A percentile compares a stretch with the other conserved stretches of the same genome.
phyloP scores from a whole-genome alignment of 1,284 basidiomycete genomes.

The Tylopilus sp. region DNA sequence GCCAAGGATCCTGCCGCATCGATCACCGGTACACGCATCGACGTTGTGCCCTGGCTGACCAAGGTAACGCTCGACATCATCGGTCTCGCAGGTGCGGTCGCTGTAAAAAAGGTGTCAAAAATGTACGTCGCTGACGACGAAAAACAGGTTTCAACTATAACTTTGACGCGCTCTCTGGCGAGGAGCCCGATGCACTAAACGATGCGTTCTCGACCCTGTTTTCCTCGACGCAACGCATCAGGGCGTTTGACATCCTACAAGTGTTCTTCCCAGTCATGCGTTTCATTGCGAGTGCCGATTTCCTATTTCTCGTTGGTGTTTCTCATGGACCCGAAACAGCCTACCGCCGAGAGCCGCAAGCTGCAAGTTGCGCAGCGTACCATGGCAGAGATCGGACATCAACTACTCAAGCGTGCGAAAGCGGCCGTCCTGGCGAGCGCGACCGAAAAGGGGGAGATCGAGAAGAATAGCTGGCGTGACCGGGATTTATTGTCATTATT shows the following conservation, averaged over 20 bases:
- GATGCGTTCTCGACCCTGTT: constrained; percentile 46
- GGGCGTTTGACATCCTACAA: constrained; percentile 34
- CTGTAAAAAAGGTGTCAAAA: too few species aligned
- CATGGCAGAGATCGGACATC: constrained; percentile 38
- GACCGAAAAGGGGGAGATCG: constrained; percentile 12
- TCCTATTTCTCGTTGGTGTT: too few species aligned
- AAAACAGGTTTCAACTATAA: constrained; percentile 58
- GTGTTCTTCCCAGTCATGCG: constrained; percentile 40
- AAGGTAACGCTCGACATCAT: constrained; percentile 65
- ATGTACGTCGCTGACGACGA: not conserved
- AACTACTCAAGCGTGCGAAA: constrained; percentile 46
- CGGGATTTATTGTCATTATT: constrained; percentile 53
- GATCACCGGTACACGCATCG: constrained; percentile 28
- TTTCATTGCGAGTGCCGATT: constrained; percentile 21
- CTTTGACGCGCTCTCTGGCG: constrained; percentile 47
- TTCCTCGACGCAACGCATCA: constrained; percentile 22
- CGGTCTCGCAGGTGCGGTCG: constrained; percentile 51
- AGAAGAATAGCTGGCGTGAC: constrained; percentile 31
- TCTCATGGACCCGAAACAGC: constrained; percentile 10
- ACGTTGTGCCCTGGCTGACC: constrained; percentile 53
- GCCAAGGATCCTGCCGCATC: constrained; percentile 21
- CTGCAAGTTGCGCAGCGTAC: constrained; percentile 15
- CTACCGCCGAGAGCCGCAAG: constrained; percentile 3
- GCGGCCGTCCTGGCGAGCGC: constrained; percentile 3
- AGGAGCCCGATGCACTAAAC: constrained; percentile 43